phyloP scores from a whole-genome alignment of 1,284 basidiomycete genomes.

The Sphagnurus paluster region DNA sequence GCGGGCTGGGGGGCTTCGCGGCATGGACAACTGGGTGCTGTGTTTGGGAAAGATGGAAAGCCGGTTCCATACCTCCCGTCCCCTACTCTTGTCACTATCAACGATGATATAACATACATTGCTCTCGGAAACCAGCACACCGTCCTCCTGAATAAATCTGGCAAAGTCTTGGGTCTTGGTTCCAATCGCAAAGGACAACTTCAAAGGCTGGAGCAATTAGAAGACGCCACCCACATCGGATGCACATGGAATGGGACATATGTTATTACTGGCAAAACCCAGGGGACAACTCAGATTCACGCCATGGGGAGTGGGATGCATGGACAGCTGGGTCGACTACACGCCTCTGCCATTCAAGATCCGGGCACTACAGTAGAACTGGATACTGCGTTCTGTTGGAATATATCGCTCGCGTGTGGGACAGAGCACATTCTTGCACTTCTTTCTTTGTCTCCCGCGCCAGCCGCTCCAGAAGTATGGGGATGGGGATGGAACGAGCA shows the following conservation, averaged over 20 bases:
- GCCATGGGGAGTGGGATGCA: constrained; percentile 68
- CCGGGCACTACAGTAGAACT: too few species aligned
- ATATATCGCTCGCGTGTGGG: constrained; percentile 70
- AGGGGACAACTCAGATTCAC: constrained; percentile 29
- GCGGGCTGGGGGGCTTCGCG: constrained; percentile 84
- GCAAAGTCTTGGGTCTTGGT: constrained; percentile 54
- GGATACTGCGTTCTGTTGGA: too few species aligned
- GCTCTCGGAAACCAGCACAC: constrained; percentile 76
- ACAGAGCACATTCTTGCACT: constrained; percentile 78
- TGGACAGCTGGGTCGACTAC: constrained; percentile 65
- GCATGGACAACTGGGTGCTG: constrained; percentile 74
- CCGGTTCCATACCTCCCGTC: constrained; percentile 30
- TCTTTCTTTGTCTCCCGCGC: constrained; percentile 18
- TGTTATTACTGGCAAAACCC: constrained; percentile 33
- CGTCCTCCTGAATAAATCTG: constrained; percentile 52
- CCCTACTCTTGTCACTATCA: constrained; percentile 34
- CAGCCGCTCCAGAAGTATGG: constrained; percentile 50
- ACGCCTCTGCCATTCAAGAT: constrained; percentile 14
- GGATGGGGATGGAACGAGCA: constrained; percentile 97
- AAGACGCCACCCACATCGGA: constrained; percentile 39
- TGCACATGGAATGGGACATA: constrained; percentile 90
- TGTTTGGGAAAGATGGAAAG: constrained; percentile 21
- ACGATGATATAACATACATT: constrained; percentile 35
- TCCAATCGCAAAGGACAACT: constrained; percentile 74
- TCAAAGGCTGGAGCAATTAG: constrained; percentile 33